These are phyloP conservation scores for Elongisporangium anandrum DNA, from an alignment of 352 stramenopile genomes.

Conservation along the genomic window DNA sequence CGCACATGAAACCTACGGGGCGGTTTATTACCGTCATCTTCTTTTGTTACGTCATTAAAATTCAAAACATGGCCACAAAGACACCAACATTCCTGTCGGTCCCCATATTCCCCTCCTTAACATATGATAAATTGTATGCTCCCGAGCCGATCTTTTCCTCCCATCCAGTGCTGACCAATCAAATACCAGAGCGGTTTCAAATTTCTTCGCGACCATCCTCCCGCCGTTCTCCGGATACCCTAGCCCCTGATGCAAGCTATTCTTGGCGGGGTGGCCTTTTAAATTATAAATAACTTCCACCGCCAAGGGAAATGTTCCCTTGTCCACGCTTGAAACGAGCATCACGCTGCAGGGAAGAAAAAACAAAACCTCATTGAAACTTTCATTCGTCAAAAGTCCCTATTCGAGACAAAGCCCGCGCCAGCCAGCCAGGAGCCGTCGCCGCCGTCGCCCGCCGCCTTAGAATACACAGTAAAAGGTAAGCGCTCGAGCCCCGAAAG, in stretches of 20 bases:
- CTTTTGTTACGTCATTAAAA: conserved; percentile 27
- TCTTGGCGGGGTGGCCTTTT: neutral
- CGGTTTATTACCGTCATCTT: conserved; percentile 13
- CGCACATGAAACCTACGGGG: conserved; percentile 14
- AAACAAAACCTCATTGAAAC: conserved; percentile 32
- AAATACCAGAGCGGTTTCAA: conserved; percentile 16
- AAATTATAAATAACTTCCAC: neutral
- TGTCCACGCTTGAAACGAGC: neutral
- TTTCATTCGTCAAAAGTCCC: conserved; percentile 88
- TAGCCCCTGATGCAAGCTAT: conserved; percentile 11
- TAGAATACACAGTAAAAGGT: conserved; percentile 47
- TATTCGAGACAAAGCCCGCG: conserved; percentile 66
- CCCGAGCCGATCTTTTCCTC: conserved; percentile 6
- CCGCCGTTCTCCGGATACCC: conserved; percentile 6
- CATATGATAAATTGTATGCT: conserved; percentile 2
- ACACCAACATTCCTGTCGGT: conserved; percentile 12
- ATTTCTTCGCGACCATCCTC: conserved; percentile 18
- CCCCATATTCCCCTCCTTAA: neutral
- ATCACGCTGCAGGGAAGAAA: neutral
- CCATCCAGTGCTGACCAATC: conserved; percentile 8
- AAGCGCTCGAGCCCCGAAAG: conserved; percentile 3
- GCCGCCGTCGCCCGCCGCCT: conserved; percentile 18
- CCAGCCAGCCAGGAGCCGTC: conserved; percentile 65
- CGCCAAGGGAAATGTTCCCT: neutral
- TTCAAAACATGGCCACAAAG: conserved; percentile 28